These are phyloP conservation scores for Blastocystis sp. DNA, from an alignment of 352 stramenopile species.

Conservation along the genomic window DNA sequence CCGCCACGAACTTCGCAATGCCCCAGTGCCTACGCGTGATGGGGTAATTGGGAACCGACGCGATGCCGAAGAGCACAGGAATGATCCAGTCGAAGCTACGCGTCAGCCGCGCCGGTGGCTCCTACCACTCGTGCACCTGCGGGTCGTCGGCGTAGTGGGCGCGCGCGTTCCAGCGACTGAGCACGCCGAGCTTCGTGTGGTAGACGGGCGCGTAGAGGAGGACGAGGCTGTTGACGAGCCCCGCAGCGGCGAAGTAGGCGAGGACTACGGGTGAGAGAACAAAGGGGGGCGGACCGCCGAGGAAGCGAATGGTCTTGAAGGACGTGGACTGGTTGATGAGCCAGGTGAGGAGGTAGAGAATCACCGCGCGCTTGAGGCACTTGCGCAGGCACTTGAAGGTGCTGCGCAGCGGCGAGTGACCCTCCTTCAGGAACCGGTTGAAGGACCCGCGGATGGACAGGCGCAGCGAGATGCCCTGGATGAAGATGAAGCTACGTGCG, in stretches of 20 bases:
- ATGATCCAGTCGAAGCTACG: conserved; percentile 49
- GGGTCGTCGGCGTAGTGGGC: neutral
- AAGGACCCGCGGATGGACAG: conserved; percentile 32
- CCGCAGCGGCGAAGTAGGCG: conserved; percentile 61
- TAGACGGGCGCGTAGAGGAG: conserved; percentile 52
- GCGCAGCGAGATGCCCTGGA: conserved; percentile 51
- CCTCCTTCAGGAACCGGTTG: neutral
- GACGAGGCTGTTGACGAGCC: conserved; percentile 35
- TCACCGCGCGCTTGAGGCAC: conserved; percentile 53
- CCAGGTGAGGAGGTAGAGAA: conserved; percentile 55
- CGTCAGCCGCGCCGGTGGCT: neutral
- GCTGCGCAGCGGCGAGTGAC: conserved; percentile 23
- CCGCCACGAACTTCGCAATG: conserved; percentile 40
- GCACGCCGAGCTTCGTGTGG: neutral
- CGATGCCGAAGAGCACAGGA: conserved; percentile 11
- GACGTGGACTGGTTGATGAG: conserved; percentile 34
- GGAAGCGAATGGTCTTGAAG: conserved; percentile 33
- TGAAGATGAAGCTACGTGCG: conserved; percentile 52
- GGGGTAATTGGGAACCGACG: neutral
- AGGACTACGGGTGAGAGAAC: conserved; percentile 22
- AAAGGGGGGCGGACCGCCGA: conserved; percentile 9
- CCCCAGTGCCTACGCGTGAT: conserved; percentile 33
- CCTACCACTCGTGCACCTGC: neutral
- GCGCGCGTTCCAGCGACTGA: conserved; percentile 48
- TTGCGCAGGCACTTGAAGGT: conserved; percentile 31